A percentile compares a stretch with the other conserved stretches of the same genome.
Evolutionary conservation across 1,284 basidiomycete species (phyloP).

Genomic region (Ganoderma meredithae): DNA sequence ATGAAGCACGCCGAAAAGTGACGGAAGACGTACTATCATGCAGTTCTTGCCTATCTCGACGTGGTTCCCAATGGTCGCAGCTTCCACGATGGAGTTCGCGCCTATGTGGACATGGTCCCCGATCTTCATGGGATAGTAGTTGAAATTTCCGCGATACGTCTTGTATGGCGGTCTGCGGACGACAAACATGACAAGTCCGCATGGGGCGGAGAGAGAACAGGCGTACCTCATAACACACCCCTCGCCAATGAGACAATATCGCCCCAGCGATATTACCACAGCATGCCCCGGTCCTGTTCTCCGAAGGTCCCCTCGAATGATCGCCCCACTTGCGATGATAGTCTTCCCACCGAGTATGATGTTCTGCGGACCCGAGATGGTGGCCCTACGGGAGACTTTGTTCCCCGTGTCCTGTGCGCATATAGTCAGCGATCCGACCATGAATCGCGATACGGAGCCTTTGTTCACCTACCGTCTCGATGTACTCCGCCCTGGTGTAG

Average conservation of each 20-base stretch:
- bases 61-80: slow-evolving; percentile 92
- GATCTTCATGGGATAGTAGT: slow-evolving; percentile 98
- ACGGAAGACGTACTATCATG: slow-evolving; percentile 75
- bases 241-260: slow-evolving; percentile 93
- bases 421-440: slow-evolving; percentile 6
- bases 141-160: slow-evolving; percentile 91
- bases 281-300: slow-evolving; percentile 87
- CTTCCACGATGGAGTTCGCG: slow-evolving; percentile 87
- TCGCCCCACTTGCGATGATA: slow-evolving; percentile 88
- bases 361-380: slow-evolving; percentile 95
- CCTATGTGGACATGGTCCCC: slow-evolving; percentile 96
- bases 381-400: slow-evolving; percentile 92
- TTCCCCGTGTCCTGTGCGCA: slow-evolving; percentile 47
- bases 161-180: slow-evolving; percentile 80
- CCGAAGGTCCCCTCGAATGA: slow-evolving; percentile 90
- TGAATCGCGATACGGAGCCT: neutral
- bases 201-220: neutral
- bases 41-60: slow-evolving; percentile 97
- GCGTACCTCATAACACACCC: slow-evolving; percentile 86
- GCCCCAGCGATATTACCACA: slow-evolving; percentile 91
- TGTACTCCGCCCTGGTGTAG: slow-evolving; percentile 81
- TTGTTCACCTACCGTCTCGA: slow-evolving; percentile 70
- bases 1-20: neutral
- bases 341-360: slow-evolving; percentile 98
- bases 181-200: neutral